Evolutionary conservation across 192 early-diverging fungal species (phyloP).

Genomic region (Coemansia sp.): DNA sequence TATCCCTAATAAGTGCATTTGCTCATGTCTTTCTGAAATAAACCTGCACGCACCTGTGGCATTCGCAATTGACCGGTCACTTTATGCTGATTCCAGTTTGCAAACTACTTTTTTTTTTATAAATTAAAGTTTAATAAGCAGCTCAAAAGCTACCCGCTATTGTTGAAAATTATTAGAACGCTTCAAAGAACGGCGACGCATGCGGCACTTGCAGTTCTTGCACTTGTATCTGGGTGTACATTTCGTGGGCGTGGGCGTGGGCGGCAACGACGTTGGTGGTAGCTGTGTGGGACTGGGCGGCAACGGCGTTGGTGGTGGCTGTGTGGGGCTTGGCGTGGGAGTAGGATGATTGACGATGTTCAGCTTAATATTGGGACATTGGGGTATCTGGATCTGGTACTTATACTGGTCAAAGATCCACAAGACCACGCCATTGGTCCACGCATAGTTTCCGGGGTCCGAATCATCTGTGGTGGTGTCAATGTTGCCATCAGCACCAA

Average conservation of each 20-base stretch:
- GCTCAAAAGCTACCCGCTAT: neutral
- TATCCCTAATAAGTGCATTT: neutral
- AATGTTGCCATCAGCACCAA: conserved; percentile 23
- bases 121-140: neutral
- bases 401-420: conserved; percentile 38
- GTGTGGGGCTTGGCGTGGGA: neutral
- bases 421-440: conserved; percentile 43
- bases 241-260: neutral
- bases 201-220: conserved; percentile 11
- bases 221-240: neutral
- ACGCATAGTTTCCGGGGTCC: conserved; percentile 24
- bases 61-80: neutral
- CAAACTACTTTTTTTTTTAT: neutral
- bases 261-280: neutral
- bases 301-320: neutral
- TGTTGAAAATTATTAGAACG: neutral
- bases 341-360: conserved; percentile 20
- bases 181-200: conserved; percentile 1
- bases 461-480: conserved; percentile 15
- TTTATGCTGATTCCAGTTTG: neutral
- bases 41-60: neutral
- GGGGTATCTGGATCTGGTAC: conserved; percentile 20
- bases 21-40: neutral
- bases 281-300: neutral
- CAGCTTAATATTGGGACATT: conserved; percentile 42